Percentiles rank a stretch among this genome's conserved stretches.
Evolutionary conservation across 2,329 filamentous ascomycete species (phyloP).

Genomic region (Sporothrix globosa): DNA sequence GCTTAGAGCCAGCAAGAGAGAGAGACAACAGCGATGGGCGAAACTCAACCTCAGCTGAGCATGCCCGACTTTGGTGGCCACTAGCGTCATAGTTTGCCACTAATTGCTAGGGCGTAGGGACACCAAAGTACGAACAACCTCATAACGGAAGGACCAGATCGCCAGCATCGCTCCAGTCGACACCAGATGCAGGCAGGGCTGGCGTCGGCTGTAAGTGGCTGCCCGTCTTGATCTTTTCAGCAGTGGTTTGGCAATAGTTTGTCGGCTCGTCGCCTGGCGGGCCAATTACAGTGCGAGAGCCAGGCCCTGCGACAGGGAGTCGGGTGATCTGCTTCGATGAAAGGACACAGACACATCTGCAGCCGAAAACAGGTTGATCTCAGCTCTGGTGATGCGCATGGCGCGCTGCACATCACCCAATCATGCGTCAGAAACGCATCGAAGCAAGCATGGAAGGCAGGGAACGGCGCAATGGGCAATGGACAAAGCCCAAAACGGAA

Average conservation of each 20-base stretch:
- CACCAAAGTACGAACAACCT: no score
- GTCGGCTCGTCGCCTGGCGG: background rate
- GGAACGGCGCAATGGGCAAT: background rate
- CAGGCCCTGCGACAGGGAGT: background rate
- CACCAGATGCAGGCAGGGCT: background rate
- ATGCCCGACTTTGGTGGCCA: conserved; percentile 2
- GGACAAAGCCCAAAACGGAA: background rate
- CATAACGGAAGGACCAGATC: background rate
- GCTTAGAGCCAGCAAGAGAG: no score
- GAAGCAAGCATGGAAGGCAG: background rate
- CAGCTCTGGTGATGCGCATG: conserved; percentile 20
- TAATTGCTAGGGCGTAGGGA: background rate
- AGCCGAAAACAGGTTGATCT: background rate
- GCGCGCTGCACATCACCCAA: conserved; percentile 4
- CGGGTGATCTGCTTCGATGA: background rate
- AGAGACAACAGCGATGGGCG: no score
- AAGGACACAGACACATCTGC: background rate
- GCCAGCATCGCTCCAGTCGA: no score
- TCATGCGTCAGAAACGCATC: background rate
- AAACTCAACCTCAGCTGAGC: conserved; percentile 29
- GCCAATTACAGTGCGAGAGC: background rate
- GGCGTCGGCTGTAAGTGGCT: background rate
- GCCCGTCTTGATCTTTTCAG: background rate
- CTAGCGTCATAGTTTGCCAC: conserved; percentile 30
- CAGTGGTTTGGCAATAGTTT: background rate